These are phyloP conservation scores for Curvularia sp. DNA, from an alignment of 2,329 filamentous ascomycete species.

Conservation along the genomic window DNA sequence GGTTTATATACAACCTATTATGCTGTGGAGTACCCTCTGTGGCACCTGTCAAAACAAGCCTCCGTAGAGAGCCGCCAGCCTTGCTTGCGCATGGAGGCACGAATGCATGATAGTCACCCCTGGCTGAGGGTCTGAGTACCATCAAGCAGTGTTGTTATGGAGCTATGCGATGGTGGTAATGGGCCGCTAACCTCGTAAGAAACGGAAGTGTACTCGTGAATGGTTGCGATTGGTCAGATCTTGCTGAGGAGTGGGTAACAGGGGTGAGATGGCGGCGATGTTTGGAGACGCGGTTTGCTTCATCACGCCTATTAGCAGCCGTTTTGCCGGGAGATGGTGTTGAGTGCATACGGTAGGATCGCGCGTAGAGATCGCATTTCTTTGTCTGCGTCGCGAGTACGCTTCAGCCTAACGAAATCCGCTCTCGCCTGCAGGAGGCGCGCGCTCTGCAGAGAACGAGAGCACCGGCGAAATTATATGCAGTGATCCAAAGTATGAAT, in stretches of 20 bases:
- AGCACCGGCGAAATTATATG: neutral
- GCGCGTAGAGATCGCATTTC: neutral
- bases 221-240: constrained; percentile 30
- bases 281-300: constrained; percentile 43
- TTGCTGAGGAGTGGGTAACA: constrained; percentile 21
- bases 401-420: constrained; percentile 13
- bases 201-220: constrained; percentile 3
- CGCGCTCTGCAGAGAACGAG: constrained; percentile 1
- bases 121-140: constrained; percentile 21
- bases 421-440: constrained; percentile 8
- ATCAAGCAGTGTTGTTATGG: constrained; percentile 18
- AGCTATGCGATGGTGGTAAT: constrained; percentile 20
- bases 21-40: constrained; percentile 22
- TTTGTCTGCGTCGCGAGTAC: constrained; percentile 7
- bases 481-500: neutral
- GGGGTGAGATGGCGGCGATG: constrained; percentile 36
- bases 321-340: constrained; percentile 19
- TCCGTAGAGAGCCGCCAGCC: constrained; percentile 19
- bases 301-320: constrained; percentile 24
- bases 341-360: constrained; percentile 8
- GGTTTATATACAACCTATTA: constrained; percentile 40
- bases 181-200: constrained; percentile 14
- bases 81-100: constrained; percentile 16
- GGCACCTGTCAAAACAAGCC: constrained; percentile 27
- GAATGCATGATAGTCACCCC: constrained; percentile 39